phyloP scores from a whole-genome alignment of 208 protist species.

The Wallacemonas rigidus region DNA sequence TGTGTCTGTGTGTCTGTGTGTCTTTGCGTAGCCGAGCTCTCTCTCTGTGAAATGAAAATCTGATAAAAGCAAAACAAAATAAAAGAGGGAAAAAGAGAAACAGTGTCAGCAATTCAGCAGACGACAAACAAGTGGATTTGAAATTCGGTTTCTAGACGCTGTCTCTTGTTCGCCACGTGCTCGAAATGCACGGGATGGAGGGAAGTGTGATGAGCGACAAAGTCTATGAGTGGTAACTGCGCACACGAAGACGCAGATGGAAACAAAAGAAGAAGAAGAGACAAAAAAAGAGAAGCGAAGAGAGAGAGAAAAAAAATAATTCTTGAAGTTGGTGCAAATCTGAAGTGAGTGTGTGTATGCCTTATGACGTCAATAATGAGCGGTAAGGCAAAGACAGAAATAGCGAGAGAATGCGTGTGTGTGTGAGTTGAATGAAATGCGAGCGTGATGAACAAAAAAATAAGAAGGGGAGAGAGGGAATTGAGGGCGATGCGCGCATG shows the following conservation, averaged over 20 bases:
- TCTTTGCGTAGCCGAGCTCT: too few relatives aligned
- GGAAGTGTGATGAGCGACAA: too few relatives aligned
- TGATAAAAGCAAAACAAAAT: neutral
- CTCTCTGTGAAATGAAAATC: too few relatives aligned
- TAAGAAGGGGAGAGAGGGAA: neutral
- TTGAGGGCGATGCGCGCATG: too few relatives aligned
- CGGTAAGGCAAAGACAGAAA: conserved; percentile 16
- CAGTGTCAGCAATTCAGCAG: too few relatives aligned
- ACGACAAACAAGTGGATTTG: too few relatives aligned
- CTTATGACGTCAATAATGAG: neutral
- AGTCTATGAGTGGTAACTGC: neutral
- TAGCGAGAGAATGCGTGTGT: neutral
- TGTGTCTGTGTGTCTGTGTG: too few relatives aligned
- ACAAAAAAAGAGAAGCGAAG: neutral
- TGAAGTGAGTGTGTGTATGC: neutral
- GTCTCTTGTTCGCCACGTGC: too few relatives aligned
- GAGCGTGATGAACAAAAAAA: conserved; percentile 16
- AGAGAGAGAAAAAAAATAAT: conserved; percentile 22
- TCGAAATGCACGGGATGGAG: too few relatives aligned
- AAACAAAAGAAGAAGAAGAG: conserved; percentile 5
- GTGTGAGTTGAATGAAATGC: neutral
- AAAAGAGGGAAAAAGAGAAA: neutral
- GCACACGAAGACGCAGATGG: neutral
- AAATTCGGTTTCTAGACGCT: too few relatives aligned
- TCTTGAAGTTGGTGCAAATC: neutral